Conservation (phyloP, 1,284 basidiomycete genomes). For the Leccinum cinnamomeum region DNA sequence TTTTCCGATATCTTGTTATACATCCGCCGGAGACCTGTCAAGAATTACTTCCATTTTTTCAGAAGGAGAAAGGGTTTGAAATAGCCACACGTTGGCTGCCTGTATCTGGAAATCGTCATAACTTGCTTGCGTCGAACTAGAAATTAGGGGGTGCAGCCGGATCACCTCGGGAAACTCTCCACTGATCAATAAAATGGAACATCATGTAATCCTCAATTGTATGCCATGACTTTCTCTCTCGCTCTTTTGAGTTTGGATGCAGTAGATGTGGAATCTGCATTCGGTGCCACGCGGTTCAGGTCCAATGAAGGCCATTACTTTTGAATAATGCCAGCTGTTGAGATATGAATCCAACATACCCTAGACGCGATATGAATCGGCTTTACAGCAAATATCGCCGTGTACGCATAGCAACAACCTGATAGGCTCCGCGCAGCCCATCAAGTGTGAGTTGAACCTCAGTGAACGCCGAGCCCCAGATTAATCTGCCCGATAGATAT, state of each 20-base stretch:
- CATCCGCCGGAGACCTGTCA: neutral
- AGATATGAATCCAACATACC: neutral
- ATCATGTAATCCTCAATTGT: neutral
- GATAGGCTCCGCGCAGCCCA: neutral
- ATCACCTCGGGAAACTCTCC: neutral
- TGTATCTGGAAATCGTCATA: neutral
- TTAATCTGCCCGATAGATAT: constrained; percentile 1
- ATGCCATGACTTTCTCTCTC: neutral
- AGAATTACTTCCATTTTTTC: neutral
- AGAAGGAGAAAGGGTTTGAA: neutral
- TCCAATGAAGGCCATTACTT: neutral
- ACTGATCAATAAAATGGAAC: neutral
- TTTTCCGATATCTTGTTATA: constrained; percentile 2
- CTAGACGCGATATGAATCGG: neutral
- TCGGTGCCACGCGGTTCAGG: neutral
- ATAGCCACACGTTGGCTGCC: neutral
- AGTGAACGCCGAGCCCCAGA: neutral
- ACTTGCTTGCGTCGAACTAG: neutral
- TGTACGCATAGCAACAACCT: neutral
- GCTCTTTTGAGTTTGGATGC: neutral
- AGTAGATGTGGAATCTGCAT: neutral
- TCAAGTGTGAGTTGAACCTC: neutral
- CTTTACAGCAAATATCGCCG: neutral
- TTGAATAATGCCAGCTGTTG: neutral
- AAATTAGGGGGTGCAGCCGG: neutral